Base-by-base conservation (phyloP, 257 asterid genomes). In the Fraxinus excelsior region DNA sequence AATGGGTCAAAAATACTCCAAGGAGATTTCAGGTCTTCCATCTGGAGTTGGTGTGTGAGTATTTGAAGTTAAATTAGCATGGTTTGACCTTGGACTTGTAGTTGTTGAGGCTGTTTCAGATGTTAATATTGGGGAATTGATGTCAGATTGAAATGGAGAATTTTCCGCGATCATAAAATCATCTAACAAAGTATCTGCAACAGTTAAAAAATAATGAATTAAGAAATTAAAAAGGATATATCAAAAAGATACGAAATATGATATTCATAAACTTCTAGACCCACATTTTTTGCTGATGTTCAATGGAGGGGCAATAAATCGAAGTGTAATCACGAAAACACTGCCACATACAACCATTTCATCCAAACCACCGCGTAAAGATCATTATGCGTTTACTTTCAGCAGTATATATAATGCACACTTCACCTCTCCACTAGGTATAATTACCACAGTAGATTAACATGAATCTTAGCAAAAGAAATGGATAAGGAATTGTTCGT, bases 101-200 rank as follows among this genome's bases (percentile, higher is more conserved):
- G 87, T 71, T 80, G 79, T 69, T 29, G 79, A 78, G 78, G 79
- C 5, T 76, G 87, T 85, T 38, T 92, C 97, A 75, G 91, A 80
- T 67, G 89, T 80, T 72, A 87, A 77, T 49, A 78, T 79, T 40
- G 86, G 85, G 75, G 91, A 37, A 82, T 67, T 87, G 83, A 71
- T 73, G 71, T 90, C 97, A 76, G 98, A 75, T 77, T 90, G 97
- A 66, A 78, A 84, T 38, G 88, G 91, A 79, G 98, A 91, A 84
- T 96, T 89, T 78, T 96, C 99, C 34, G 99, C 99, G 71, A 90
- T 88, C 82, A 93, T 90, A 80, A 92, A 90, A 83, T 96, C 99
- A 76, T 82, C 98, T 67, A 93, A 80, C 91, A 96, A 80, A 35
- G 68, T 85, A 85, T 88, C 99, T 96, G 98, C 87, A 81, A 28